These are phyloP conservation scores for Gracilaria domingensis DNA, from an alignment of 23 red algal genomes.

Conservation along the genomic window DNA sequence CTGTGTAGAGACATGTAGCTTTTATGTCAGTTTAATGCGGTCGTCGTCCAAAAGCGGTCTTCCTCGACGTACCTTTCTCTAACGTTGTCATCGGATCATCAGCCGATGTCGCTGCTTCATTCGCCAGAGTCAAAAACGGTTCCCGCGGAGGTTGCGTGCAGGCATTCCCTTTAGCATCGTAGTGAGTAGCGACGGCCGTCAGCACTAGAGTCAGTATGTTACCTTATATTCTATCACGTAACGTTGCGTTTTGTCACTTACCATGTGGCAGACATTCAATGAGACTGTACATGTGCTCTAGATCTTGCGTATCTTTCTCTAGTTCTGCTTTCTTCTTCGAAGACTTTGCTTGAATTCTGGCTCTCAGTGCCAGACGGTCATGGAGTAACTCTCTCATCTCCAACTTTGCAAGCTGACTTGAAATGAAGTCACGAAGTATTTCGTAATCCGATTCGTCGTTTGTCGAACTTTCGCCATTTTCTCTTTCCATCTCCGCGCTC, in stretches of 20 bases:
- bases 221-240: not conserved
- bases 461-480: not conserved
- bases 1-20: not conserved
- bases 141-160: slow-evolving; percentile 15
- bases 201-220: not conserved
- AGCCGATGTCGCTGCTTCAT: not conserved
- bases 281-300: not conserved
- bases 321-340: not conserved
- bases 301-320: not conserved
- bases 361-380: not conserved
- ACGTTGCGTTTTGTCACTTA: not conserved
- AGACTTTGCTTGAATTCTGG: not conserved
- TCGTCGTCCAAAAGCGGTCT: not conserved
- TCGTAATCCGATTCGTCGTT: not conserved
- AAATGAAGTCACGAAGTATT: not conserved
- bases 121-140: slow-evolving; percentile 8
- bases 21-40: not conserved
- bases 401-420: slow-evolving; percentile 12
- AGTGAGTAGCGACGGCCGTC: not conserved
- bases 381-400: not conserved
- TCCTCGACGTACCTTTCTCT: not conserved
- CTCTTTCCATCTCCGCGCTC: not conserved
- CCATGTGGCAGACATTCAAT: slow-evolving; percentile 26
- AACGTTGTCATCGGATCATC: not conserved
- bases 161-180: not conserved